Evolutionary conservation across 805 yeast genomes (phyloP).

Genomic region (Saccharomyces eubayanus): DNA sequence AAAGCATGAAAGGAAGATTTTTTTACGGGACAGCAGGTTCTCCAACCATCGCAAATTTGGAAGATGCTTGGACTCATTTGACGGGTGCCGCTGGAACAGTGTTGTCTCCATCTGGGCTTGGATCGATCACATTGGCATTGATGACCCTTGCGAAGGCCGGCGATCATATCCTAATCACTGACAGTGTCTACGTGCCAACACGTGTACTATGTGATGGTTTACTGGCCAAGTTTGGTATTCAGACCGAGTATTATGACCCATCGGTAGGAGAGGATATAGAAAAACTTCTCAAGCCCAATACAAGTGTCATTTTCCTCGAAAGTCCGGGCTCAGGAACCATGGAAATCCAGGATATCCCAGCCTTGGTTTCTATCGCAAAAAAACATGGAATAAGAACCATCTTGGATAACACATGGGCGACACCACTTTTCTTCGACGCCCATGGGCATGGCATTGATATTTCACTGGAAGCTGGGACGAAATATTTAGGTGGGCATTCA

Average conservation of each 20-base stretch:
- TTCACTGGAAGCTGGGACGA: conserved; percentile 11
- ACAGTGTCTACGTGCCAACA: conserved; percentile 11
- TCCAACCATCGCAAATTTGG: conserved; percentile 10
- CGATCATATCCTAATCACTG: conserved; percentile 8
- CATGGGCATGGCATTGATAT: conserved; percentile 9
- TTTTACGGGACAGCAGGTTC: conserved; percentile 11
- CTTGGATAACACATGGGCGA: conserved; percentile 13
- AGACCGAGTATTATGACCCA: conserved; percentile 9
- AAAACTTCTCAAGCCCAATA: conserved; percentile 5
- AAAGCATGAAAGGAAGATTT: conserved; percentile 5
- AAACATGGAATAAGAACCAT: conserved; percentile 8
- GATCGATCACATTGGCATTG: conserved; percentile 7
- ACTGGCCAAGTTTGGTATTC: conserved; percentile 4
- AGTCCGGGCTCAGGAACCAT: conserved; percentile 11
- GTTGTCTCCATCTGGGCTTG: conserved; percentile 10
- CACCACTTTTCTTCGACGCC: conserved; percentile 9
- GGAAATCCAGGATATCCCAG: conserved; percentile 10
- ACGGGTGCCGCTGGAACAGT: conserved; percentile 12
- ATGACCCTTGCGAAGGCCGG: conserved; percentile 7
- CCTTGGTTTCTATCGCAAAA: conserved; percentile 5
- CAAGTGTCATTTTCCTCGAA: conserved; percentile 7
- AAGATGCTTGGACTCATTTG: conserved; percentile 8
- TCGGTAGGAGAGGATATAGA: conserved; percentile 7
- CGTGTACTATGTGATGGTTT: conserved; percentile 3
- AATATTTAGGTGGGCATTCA: conserved; percentile 12